Conservation (phyloP, 108 stramenopile species). For the Cylindrotheca closterium region DNA sequence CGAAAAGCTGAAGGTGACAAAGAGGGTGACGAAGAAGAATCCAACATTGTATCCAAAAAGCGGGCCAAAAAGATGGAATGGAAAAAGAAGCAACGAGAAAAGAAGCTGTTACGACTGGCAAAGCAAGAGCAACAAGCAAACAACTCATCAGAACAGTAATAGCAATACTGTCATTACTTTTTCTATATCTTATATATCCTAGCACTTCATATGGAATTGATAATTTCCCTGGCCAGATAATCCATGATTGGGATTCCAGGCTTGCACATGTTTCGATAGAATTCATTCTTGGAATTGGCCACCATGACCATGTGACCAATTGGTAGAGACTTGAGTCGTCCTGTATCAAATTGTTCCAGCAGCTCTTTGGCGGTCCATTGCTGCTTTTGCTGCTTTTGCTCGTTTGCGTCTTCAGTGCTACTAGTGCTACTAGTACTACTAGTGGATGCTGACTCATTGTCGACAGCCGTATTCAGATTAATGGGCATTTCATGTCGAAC, state of each 20-base stretch:
- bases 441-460: conserved; percentile 9
- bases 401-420: neutral
- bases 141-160: neutral
- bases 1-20: conserved; percentile 8
- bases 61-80: conserved; percentile 76
- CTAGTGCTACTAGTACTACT: neutral
- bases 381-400: conserved; percentile 1
- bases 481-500: conserved; percentile 28
- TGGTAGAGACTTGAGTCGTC: conserved; percentile 29
- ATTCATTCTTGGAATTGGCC: conserved; percentile 61
- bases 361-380: conserved; percentile 42
- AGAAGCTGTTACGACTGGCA: conserved; percentile 56
- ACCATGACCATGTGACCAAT: conserved; percentile 76
- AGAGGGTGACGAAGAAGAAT: neutral
- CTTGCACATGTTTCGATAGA: conserved; percentile 39
- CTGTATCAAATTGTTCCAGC: conserved; percentile 23
- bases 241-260: conserved; percentile 71
- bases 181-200: neutral
- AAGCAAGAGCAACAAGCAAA: neutral
- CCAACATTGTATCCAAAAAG: conserved; percentile 43
- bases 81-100: conserved; percentile 67
- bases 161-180: neutral
- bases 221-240: conserved; percentile 39
- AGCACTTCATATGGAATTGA: neutral
- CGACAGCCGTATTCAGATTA: neutral